These are phyloP conservation scores for Saksenaea vasiformis DNA, from an alignment of 371 early-diverging fungal genomes.

Conservation along the genomic window DNA sequence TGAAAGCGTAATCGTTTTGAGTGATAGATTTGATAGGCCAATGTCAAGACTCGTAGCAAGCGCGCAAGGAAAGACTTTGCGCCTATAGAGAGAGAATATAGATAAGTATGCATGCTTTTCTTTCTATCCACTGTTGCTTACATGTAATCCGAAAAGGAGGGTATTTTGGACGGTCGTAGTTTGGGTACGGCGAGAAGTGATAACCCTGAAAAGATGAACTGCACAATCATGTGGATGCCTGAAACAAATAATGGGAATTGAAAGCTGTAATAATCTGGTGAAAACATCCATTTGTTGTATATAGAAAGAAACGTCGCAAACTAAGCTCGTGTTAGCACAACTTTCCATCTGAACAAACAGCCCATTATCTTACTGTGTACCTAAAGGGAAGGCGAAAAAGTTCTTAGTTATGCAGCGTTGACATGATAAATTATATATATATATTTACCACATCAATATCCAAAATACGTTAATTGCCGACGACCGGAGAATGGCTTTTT, in stretches of 20 bases:
- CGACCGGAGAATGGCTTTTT: slow-evolving; percentile 28
- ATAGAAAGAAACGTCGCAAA: slow-evolving; percentile 73
- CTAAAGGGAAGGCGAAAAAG: slow-evolving; percentile 12
- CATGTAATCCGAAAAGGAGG: slow-evolving; percentile 62
- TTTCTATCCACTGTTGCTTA: slow-evolving; percentile 13
- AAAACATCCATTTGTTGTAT: slow-evolving; percentile 92
- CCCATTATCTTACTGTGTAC: slow-evolving; percentile 32
- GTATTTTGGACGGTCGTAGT: slow-evolving; percentile 55
- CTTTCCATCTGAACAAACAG: background rate
- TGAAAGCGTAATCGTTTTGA: slow-evolving; percentile 84
- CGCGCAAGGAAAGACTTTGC: slow-evolving; percentile 80
- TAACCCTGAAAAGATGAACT: slow-evolving; percentile 60
- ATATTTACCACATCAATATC: slow-evolving; percentile 46
- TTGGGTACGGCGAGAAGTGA: slow-evolving; percentile 57
- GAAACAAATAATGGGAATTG: slow-evolving; percentile 82
- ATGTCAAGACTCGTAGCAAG: slow-evolving; percentile 89
- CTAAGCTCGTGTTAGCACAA: slow-evolving; percentile 11
- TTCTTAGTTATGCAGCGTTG: background rate
- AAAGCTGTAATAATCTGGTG: slow-evolving; percentile 72
- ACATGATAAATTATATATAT: no score
- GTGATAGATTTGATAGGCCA: slow-evolving; percentile 83
- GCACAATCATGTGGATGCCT: slow-evolving; percentile 73
- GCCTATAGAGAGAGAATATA: slow-evolving; percentile 27
- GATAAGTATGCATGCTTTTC: background rate
- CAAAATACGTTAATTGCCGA: slow-evolving; percentile 45